Base-by-base conservation (phyloP, 2,329 filamentous ascomycete genomes). In the Colletotrichum eremochloae region DNA sequence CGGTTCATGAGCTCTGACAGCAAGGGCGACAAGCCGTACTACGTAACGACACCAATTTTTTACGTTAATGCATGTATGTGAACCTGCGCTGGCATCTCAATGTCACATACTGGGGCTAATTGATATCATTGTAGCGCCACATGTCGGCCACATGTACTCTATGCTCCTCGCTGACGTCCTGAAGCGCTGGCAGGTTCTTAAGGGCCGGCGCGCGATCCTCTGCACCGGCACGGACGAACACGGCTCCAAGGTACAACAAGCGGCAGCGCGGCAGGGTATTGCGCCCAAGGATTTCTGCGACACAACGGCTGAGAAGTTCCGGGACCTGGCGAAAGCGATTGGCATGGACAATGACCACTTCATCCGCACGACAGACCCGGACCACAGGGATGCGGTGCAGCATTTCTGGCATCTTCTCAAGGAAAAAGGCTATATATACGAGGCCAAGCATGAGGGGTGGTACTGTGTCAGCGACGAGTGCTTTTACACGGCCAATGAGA, bases 391-490 rank as follows among this genome's bases (percentile, higher is more conserved):
- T 50, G 94, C 94, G 1, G 96, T 99, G 53, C 90, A 95, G 78
- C 92, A 96, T 80, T 95, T 97, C 77, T 99, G 96, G 96, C 87
- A 90, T 75, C 87, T 95, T 80, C 86, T 99, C 71, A 88, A 92
- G 77, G 90, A 95, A 67, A 86, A 88, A 58, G 92, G 93, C 11
- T 91, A 93, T 73, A 92, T 98, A 66, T 98, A 98, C 82, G 91
- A 93, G 78, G 90, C 91, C 14, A 94, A 93, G 76, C 96, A 98
- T 77, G 90, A 94, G 79, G 96, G 96, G 1, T 99, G 96, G 96
- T 99, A 99, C 81, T 96, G 93, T 68, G 92, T 99, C 66, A 95
- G 94, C 80, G 96, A 99, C 81, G 96, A 99, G 86, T 96, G 96
- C 50, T 99, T 97, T 82, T 98, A 98, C 80, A 94, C 96, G 0